A percentile compares a stretch with the other conserved stretches of the same genome.
Evolutionary conservation across 179 eudicot species (phyloP).

Genomic region (Beta macrorhiza): DNA sequence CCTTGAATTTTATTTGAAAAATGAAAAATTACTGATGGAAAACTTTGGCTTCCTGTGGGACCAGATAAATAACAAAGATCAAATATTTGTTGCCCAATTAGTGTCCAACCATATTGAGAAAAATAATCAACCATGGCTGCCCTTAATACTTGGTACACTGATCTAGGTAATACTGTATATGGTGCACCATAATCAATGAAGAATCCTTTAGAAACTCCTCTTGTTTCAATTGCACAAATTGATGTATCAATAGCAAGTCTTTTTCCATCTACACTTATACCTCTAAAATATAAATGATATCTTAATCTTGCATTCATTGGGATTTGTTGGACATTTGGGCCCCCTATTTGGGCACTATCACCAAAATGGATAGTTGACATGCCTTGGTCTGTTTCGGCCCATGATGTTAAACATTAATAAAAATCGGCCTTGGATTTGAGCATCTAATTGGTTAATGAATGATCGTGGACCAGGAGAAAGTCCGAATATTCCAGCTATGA

Average conservation of each 20-base stretch:
- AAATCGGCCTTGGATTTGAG: conserved; percentile 17
- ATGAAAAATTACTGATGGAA: background rate
- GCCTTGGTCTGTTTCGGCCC: background rate
- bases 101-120: background rate
- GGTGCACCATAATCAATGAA: conserved; percentile 19
- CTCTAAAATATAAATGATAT: conserved; percentile 21
- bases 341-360: conserved; percentile 19
- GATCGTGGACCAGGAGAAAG: conserved; percentile 11
- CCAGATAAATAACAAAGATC: background rate
- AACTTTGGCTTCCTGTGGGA: background rate
- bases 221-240: background rate
- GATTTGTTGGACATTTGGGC: conserved; percentile 10
- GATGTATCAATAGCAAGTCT: conserved; percentile 9
- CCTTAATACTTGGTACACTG: background rate
- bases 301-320: background rate
- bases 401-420: conserved; percentile 22
- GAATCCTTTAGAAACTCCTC: background rate
- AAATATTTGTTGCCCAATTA: too few relatives aligned
- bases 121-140: background rate
- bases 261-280: conserved; percentile 17
- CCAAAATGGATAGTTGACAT: conserved; percentile 16
- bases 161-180: background rate
- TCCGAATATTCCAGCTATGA: conserved; percentile 19
- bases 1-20: background rate
- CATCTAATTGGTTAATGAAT: conserved; percentile 11